Evolutionary conservation across 306 rosid species (phyloP).

Genomic region (Trichosanthes truncata): DNA sequence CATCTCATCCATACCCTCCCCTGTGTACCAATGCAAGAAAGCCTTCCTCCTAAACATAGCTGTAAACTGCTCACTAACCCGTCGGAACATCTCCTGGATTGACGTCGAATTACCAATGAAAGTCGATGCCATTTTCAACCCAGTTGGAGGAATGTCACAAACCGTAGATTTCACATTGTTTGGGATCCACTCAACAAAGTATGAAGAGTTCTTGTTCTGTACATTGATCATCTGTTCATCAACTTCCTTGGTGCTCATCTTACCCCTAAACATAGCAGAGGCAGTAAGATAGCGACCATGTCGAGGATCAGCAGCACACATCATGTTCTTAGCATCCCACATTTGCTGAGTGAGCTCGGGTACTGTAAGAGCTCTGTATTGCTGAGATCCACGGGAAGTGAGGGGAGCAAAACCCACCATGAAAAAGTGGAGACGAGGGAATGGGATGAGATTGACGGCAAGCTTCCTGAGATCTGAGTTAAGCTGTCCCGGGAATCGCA

Average conservation of each 20-base stretch:
- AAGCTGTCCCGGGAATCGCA: constrained; percentile 42
- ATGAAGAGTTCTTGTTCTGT: constrained; percentile 40
- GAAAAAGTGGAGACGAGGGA: constrained; percentile 39
- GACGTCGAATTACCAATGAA: constrained; percentile 37
- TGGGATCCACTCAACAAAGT: constrained; percentile 44
- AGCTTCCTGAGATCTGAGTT: constrained; percentile 42
- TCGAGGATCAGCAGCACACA: constrained; percentile 47
- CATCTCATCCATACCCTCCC: constrained; percentile 42
- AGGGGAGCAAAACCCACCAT: constrained; percentile 44
- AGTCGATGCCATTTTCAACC: constrained; percentile 42
- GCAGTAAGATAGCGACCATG: constrained; percentile 45
- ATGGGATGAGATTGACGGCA: constrained; percentile 34
- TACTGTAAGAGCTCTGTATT: constrained; percentile 43
- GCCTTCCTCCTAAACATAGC: constrained; percentile 47
- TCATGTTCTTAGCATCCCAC: constrained; percentile 54
- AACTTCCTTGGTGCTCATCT: constrained; percentile 47
- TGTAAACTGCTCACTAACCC: constrained; percentile 35
- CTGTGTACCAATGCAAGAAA: constrained; percentile 37
- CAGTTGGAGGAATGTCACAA: constrained; percentile 42
- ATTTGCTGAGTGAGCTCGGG: constrained; percentile 50
- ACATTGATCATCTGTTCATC: constrained; percentile 47
- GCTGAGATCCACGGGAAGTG: constrained; percentile 45
- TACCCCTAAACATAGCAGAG: constrained; percentile 41
- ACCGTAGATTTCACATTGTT: constrained; percentile 40
- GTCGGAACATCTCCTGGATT: constrained; percentile 30